These are phyloP conservation scores for Lachnellula subtilissima DNA, from an alignment of 2,329 filamentous ascomycete species.

Conservation along the genomic window DNA sequence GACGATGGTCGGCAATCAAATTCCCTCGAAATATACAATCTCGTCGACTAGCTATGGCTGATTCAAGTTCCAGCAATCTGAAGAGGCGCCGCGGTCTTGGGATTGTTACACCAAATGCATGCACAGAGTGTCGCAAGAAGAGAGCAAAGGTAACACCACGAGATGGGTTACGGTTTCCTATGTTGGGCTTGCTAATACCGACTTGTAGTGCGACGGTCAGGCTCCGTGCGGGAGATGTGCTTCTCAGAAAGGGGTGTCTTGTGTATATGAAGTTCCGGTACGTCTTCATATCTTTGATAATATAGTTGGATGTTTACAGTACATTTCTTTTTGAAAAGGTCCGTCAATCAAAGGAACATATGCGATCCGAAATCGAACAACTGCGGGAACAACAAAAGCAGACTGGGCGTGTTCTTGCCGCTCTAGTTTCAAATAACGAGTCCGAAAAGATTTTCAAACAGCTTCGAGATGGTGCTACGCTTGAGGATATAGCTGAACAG, in stretches of 20 bases:
- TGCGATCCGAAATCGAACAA: conserved; percentile 55
- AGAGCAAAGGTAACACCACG: conserved; percentile 24
- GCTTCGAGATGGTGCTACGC: conserved; percentile 48
- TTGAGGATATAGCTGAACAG: conserved; percentile 54
- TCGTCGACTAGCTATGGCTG: background rate
- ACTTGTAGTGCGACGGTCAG: conserved; percentile 53
- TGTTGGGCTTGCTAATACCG: conserved; percentile 19
- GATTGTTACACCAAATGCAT: conserved; percentile 30
- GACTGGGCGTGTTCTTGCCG: conserved; percentile 51
- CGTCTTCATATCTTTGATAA: no score
- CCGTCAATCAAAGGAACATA: conserved; percentile 58
- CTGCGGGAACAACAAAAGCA: conserved; percentile 50
- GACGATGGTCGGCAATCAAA: background rate
- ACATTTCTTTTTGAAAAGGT: background rate
- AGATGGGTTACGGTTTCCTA: background rate
- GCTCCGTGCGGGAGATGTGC: conserved; percentile 47
- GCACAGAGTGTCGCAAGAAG: conserved; percentile 31
- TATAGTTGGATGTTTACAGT: background rate
- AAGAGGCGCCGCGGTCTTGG: conserved; percentile 28
- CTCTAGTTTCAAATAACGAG: conserved; percentile 37
- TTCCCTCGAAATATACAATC: background rate
- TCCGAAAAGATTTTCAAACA: conserved; percentile 46
- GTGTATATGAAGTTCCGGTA: conserved; percentile 57
- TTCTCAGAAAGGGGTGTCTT: conserved; percentile 48
- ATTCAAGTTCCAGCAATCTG: conserved; percentile 12